phyloP scores from a whole-genome alignment of 116 monocot genomes.

The Phalaenopsis hybrid region DNA sequence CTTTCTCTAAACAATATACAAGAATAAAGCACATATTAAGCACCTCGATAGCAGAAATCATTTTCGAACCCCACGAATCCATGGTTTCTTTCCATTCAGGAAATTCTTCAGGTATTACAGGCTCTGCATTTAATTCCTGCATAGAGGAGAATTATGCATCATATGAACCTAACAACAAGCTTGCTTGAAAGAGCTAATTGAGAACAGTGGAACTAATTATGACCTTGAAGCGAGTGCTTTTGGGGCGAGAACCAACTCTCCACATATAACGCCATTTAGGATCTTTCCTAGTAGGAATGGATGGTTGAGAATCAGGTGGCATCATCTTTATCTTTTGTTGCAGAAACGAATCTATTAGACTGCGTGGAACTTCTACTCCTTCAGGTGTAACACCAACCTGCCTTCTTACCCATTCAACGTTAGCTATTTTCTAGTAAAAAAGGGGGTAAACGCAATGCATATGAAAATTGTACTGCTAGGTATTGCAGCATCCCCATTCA shows the following conservation, averaged over 20 bases:
- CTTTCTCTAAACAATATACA: background rate
- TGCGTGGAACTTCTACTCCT: constrained; percentile 87
- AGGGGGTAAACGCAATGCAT: background rate
- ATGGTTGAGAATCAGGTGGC: constrained; percentile 59
- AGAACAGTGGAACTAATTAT: background rate
- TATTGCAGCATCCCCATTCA: background rate
- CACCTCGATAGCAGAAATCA: constrained; percentile 87
- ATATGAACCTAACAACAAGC: background rate
- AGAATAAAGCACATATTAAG: background rate
- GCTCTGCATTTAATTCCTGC: constrained; percentile 89
- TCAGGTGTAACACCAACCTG: constrained; percentile 94
- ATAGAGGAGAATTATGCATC: background rate
- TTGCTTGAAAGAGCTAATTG: background rate
- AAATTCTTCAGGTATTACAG: constrained; percentile 86
- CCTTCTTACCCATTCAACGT: constrained; percentile 1
- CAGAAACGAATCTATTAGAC: constrained; percentile 62
- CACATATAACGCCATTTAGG: constrained; percentile 99
- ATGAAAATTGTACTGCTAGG: no score
- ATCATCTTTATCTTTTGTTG: constrained; percentile 59
- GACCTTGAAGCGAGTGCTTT: constrained; percentile 75
- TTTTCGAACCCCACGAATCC: constrained; percentile 88
- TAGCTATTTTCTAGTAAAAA: background rate
- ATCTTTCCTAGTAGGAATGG: constrained; percentile 59
- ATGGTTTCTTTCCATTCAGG: constrained; percentile 94
- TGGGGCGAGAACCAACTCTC: constrained; percentile 84